Conservation (phyloP, 2,329 filamentous ascomycete genomes). For the Alternaria conjuncta region DNA sequence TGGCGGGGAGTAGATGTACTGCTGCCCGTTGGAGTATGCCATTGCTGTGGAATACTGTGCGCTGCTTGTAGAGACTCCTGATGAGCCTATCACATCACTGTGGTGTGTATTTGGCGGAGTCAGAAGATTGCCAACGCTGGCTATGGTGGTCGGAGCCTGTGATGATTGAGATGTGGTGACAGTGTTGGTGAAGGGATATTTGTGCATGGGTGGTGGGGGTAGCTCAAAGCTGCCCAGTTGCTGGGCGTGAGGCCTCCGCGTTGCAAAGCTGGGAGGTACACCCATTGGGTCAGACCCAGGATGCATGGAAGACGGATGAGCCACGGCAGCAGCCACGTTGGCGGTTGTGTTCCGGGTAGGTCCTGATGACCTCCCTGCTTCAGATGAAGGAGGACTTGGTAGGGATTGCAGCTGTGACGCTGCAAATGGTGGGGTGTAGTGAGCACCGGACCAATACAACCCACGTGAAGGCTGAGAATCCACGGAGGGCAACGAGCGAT, state of each 20-base stretch:
- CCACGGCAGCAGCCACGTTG: slow-evolving; percentile 69
- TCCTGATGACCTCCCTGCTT: slow-evolving; percentile 52
- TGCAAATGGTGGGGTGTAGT: slow-evolving; percentile 47
- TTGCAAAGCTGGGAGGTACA: slow-evolving; percentile 70
- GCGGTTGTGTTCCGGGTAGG: slow-evolving; percentile 54
- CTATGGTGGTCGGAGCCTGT: slow-evolving; percentile 54
- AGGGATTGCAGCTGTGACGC: slow-evolving; percentile 49
- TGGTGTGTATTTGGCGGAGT: slow-evolving; percentile 67
- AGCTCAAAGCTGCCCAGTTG: slow-evolving; percentile 74
- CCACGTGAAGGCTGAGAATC: slow-evolving; percentile 57
- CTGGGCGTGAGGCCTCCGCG: slow-evolving; percentile 72
- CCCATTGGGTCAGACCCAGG: slow-evolving; percentile 66
- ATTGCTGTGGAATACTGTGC: slow-evolving; percentile 63
- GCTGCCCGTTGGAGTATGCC: slow-evolving; percentile 65
- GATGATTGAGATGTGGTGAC: slow-evolving; percentile 53
- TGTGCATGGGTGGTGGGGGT: slow-evolving; percentile 64
- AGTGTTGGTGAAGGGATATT: slow-evolving; percentile 55
- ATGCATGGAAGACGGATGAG: slow-evolving; percentile 67
- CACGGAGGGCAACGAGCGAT: slow-evolving; percentile 53
- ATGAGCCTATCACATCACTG: slow-evolving; percentile 66
- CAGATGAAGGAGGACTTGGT: slow-evolving; percentile 50
- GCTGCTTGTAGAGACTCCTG: slow-evolving; percentile 66
- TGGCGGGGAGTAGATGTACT: slow-evolving; percentile 65
- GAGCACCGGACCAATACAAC: slow-evolving; percentile 56
- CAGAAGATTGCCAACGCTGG: slow-evolving; percentile 67